Base-by-base conservation (phyloP, 352 stramenopile species). In the Globisporangium barbulae region DNA sequence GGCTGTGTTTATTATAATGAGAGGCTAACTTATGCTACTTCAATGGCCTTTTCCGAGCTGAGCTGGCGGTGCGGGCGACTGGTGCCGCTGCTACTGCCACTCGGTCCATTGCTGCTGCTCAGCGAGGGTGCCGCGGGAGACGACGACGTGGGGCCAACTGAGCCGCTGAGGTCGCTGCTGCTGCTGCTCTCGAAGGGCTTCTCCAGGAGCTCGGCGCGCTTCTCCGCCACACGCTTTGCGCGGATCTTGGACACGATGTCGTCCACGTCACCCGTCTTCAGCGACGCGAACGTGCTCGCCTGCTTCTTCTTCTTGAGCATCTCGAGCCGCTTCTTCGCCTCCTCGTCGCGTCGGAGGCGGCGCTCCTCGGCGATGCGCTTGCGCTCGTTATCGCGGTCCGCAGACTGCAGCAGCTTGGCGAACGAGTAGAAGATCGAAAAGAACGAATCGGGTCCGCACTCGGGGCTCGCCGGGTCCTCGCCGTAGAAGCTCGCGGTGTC, bases 341-440 rank as follows among this genome's bases (percentile, higher is more conserved):
- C 83, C 53, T 88, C 85, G 57, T 93, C 83, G 7, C 83, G 81
- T 25, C 83, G 85, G 39, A 93, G 69, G 30, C 77, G 81, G 10
- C 83, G 81, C 69, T 93, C 83, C 60, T 94, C 85, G 3, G 85
- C 79, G 62, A 93, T 90, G 17, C 83, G 85, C 60, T 91, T 91
- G 52, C 85, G 85, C 63, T 94, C 85, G 35, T 94, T 94, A 61
- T 94, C 85, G 19, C 83, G 85, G 61, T 92, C 85, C 0, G 85
- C 85, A 0, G 82, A 82, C 71, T 93, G 83, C 44, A 94, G 66
- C 22, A 93, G 70, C 70, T 94, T 92, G 6, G 82, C 82, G 63
- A 93, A 93, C 58, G 83, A 93, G 52, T 91, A 89, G 30, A 94
- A 92, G 54, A 94, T 90, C 19, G 83, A 92, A 63, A 94, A 94